A percentile compares a stretch with the other conserved stretches of the same genome.
Conservation (phyloP, 257 asterid species). For the Solanum appendiculatum region DNA sequence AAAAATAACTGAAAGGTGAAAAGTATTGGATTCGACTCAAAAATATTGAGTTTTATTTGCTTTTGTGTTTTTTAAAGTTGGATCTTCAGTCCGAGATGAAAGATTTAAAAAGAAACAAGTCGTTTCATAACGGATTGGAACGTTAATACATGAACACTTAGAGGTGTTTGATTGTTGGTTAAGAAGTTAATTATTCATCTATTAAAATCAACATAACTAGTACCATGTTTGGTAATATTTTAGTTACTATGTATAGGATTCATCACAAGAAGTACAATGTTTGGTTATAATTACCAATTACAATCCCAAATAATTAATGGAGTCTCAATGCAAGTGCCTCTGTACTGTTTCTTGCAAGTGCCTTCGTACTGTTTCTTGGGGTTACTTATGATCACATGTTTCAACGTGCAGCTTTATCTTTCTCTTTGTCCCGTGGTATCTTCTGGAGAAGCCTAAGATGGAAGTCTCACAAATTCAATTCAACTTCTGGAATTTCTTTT, state of each 20-base stretch:
- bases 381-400: neutral
- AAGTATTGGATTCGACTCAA: neutral
- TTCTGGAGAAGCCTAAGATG: constrained; percentile 89
- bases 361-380: neutral
- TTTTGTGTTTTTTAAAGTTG: neutral
- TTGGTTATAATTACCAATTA: neutral
- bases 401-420: constrained; percentile 68
- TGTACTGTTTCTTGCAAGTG: neutral
- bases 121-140: neutral
- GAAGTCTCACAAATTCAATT: constrained; percentile 77
- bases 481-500: constrained; percentile 91
- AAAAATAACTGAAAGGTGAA: neutral
- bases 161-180: neutral
- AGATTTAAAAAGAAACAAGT: neutral
- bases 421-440: constrained; percentile 90
- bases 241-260: neutral
- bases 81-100: neutral
- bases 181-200: neutral
- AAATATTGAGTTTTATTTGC: neutral
- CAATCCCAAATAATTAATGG: neutral
- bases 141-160: neutral
- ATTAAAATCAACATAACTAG: neutral
- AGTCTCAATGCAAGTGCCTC: neutral
- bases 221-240: neutral
- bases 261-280: neutral